Evolutionary conservation across 2,329 filamentous ascomycete genomes (phyloP), one percentile per base, ranked within the genome.

Genomic region (Fusarium goolgardi): DNA sequence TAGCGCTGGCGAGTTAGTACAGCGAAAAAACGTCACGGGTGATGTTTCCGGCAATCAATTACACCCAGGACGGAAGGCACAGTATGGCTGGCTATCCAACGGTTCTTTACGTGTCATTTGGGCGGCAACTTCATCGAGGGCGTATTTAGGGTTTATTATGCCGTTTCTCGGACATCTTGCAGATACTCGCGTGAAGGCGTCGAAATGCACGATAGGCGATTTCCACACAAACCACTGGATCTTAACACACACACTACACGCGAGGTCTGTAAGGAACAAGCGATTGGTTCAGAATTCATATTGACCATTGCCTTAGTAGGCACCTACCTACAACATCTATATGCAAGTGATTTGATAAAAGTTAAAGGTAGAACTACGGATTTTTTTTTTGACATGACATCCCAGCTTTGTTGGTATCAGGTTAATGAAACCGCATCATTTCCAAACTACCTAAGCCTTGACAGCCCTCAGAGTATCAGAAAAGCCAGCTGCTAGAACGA

Each of bases 101-200:
- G 62, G 66, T 32, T 50, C 25, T 45, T 34, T 51, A 50, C 11
- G 31, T 41, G 20, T 34, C 47, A n/a, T 41, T 35, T 60, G 47
- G 40, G 41, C 18, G 37, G 34, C 40, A 55, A 46, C 34, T 37
- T 52, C 46, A 60, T 52, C 44, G 25, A 37, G 56, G 61, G 56
- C 39, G 34, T 45, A 62, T 63, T 67, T 55, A 63, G 44, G 62
- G 65, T 67, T 69, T 63, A 16, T 69, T 63, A 16, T 53, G 57
- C 66, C 66, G 53, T 44, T 55, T 67, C 23, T 67, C 23, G n/a
- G 35, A 18, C 45, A 54, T 31, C 44, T 49, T 35, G 31, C 61
- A 49, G 53, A 52, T 43, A 58, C 52, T 27, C n/a, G 47, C 44
- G 41, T 43, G 31, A 35, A 40, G 43, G 47, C 52, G 46, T 49